Evolutionary conservation across 768 basidiomycete genomes (phyloP).

Genomic region (Coprinopsis strossmayeri): DNA sequence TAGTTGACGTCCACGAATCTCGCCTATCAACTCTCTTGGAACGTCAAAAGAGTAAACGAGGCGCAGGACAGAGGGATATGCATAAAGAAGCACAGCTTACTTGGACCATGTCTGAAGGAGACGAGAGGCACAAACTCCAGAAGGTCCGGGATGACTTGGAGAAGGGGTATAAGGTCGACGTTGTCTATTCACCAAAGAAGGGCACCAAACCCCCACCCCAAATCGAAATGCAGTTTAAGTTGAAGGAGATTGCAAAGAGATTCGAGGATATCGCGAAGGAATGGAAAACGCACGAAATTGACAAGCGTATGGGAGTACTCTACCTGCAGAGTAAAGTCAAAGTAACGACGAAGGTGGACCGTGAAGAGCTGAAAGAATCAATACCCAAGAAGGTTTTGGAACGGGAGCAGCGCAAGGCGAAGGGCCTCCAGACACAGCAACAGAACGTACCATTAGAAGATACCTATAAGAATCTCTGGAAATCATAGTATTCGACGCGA

Average conservation of each 20-base stretch:
- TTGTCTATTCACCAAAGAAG: constrained; percentile 48
- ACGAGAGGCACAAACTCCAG: constrained; percentile 59
- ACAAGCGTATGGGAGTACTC: constrained; percentile 30
- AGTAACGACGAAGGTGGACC: constrained; percentile 10
- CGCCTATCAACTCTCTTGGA: constrained; percentile 30
- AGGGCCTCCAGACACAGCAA: constrained; percentile 13
- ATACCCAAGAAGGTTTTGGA: constrained; percentile 12
- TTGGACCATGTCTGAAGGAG: constrained; percentile 55
- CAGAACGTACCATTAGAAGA: constrained; percentile 7
- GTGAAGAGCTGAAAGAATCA: constrained; percentile 3
- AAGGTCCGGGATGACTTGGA: constrained; percentile 53
- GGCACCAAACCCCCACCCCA: constrained; percentile 29
- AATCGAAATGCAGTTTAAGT: constrained; percentile 36
- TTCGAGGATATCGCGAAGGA: constrained; percentile 48
- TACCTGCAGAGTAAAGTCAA: constrained; percentile 35
- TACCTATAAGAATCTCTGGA: not conserved
- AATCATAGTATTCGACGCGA: no score
- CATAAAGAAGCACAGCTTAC: constrained; percentile 69
- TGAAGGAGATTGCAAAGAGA: constrained; percentile 32
- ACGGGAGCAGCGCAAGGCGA: constrained; percentile 11
- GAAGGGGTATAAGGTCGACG: constrained; percentile 48
- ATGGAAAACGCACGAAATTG: constrained; percentile 39
- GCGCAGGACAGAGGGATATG: constrained; percentile 21
- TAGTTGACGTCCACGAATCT: constrained; percentile 41
- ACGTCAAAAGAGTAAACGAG: constrained; percentile 29